These are phyloP conservation scores for Populus hybrid DNA, from an alignment of 441 rosid genomes.

Conservation along the genomic window DNA sequence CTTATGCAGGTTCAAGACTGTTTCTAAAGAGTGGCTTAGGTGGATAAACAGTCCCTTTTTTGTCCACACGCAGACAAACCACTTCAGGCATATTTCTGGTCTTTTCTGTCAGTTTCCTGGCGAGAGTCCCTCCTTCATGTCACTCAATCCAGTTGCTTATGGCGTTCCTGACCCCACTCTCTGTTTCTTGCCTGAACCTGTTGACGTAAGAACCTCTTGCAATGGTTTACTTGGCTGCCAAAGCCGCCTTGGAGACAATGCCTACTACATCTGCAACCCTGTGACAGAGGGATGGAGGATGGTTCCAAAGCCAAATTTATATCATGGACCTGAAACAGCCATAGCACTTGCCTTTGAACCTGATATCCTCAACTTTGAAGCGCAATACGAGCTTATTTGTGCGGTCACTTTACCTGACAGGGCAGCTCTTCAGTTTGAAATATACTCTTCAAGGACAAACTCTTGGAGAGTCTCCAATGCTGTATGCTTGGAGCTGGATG, in stretches of 20 bases:
- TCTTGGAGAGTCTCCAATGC: too few species aligned
- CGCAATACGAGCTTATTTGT: too few species aligned
- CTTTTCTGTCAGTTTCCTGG: slow-evolving; percentile 27
- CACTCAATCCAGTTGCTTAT: slow-evolving; percentile 25
- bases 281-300: slow-evolving; percentile 15
- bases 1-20: slow-evolving; percentile 32
- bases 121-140: slow-evolving; percentile 21
- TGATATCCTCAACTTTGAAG: too few species aligned
- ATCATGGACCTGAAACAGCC: too few species aligned
- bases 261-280: slow-evolving; percentile 48
- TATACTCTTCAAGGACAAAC: too few species aligned
- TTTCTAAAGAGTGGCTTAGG: slow-evolving; percentile 33
- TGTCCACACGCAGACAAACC: neutral
- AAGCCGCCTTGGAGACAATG: slow-evolving; percentile 7
- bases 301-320: too few species aligned
- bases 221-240: slow-evolving; percentile 45
- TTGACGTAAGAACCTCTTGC: slow-evolving; percentile 28
- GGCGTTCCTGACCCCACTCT: slow-evolving; percentile 37
- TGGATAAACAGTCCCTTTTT: slow-evolving; percentile 34
- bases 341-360: too few species aligned
- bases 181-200: slow-evolving; percentile 35
- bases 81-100: slow-evolving; percentile 13
- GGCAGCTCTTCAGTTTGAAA: too few species aligned
- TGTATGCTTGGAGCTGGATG: too few species aligned
- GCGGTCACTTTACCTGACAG: too few species aligned